Evolutionary conservation across 768 basidiomycete genomes (phyloP), one percentile per base, ranked within the genome.

Genomic region (Amanita phalloides): DNA sequence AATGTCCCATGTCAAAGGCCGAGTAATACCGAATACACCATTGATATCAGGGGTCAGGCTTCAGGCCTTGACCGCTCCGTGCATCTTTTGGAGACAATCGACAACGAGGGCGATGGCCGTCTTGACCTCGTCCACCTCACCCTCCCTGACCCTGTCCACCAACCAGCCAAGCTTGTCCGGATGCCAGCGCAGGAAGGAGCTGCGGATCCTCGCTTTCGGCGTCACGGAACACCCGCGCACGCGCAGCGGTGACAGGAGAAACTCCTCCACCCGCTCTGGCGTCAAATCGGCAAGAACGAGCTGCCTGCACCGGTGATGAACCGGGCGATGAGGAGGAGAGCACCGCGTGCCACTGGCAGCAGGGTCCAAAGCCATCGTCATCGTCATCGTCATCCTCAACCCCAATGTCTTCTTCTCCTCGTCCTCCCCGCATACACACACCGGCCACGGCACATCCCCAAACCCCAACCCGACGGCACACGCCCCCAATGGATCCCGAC

Each of bases 141-240:
- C 68, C 2, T 68, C 66, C 1, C 63, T 62, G 6, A 78, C 71
- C 33, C 71, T 68, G 13, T 61, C 55, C n/a, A 80, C 57, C 13
- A 81, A 54, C 2, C 55, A 51, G 3, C 73, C 69, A 56, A 77
- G 66, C 66, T 84, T 84, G 61, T 85, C 82, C 1, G 84, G 82
- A 59, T 84, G 83, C 76, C 81, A 86, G 7, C 81, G 71, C 51
- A 87, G 63, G 41, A 89, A 63, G 0, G 81, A 78, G 45, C 71
- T 72, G 32, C 84, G 72, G 5, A 87, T 65, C 37, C 76, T 67
- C 41, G 81, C 79, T 64, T 73, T 78, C 57, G 60, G 68, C 50
- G 74, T 74, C 33, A 65, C 66, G 0, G 56, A 64, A 28, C 66
- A 70, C 20, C 67, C 65, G 45, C 75, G 62, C 3, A 81, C 70